phyloP scores from a whole-genome alignment of 768 basidiomycete species.

The Leucocoprinus leucothites region DNA sequence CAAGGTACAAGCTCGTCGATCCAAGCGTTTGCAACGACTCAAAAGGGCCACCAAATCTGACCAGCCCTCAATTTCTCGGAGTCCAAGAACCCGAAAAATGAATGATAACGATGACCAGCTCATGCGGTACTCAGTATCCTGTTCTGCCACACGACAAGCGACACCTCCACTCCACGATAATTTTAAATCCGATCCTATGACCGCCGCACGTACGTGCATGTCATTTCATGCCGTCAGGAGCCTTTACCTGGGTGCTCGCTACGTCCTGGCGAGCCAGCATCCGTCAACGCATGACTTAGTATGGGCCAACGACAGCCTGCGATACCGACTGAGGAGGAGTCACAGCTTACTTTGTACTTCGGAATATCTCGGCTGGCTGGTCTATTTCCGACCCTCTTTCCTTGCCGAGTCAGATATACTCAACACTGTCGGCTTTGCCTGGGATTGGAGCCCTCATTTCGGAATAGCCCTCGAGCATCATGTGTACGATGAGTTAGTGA shows the following conservation, averaged over 20 bases:
- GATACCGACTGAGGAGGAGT: slow-evolving; percentile 22
- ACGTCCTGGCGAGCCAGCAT: slow-evolving; percentile 57
- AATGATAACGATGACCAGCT: slow-evolving; percentile 36
- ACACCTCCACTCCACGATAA: slow-evolving; percentile 44
- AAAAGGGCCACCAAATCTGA: slow-evolving; percentile 40
- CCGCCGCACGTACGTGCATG: slow-evolving; percentile 19
- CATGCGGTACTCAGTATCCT: slow-evolving; percentile 36
- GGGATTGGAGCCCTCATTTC: neutral
- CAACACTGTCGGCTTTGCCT: neutral
- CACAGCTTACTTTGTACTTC: slow-evolving; percentile 1
- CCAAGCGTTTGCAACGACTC: slow-evolving; percentile 71
- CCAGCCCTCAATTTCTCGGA: slow-evolving; percentile 18
- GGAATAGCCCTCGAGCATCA: neutral
- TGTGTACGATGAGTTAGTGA: neutral
- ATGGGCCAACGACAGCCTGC: slow-evolving; percentile 30
- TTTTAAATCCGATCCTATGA: slow-evolving; percentile 38
- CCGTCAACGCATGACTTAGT: neutral
- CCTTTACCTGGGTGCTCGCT: slow-evolving; percentile 61
- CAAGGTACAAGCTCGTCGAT: slow-evolving; percentile 71
- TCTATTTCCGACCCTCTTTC: slow-evolving; percentile 2
- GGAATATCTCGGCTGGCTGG: slow-evolving; percentile 6
- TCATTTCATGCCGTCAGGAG: slow-evolving; percentile 27
- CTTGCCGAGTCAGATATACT: slow-evolving; percentile 1
- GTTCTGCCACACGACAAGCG: slow-evolving; percentile 36
- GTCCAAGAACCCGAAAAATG: slow-evolving; percentile 6